phyloP scores from a whole-genome alignment of 352 stramenopile genomes.

The Globisporangium orthogonon region DNA sequence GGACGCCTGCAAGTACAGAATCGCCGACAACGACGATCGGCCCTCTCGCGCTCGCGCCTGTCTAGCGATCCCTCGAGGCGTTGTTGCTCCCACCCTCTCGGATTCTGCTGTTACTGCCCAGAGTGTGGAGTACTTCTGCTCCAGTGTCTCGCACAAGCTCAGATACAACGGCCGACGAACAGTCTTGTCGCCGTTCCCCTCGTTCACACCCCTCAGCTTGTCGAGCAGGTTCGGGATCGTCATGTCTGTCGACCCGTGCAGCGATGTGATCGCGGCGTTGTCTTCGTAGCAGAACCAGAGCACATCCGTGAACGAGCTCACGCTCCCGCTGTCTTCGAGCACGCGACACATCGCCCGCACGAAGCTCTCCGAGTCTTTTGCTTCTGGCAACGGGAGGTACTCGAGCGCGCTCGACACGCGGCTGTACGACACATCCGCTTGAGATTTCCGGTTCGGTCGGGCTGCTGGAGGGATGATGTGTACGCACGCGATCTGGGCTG shows the following conservation, averaged over 20 bases:
- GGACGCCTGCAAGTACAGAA: conserved; percentile 50
- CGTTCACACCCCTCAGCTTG: conserved; percentile 34
- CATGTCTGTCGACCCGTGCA: conserved; percentile 42
- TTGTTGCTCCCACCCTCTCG: neutral
- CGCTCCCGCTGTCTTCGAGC: conserved; percentile 40
- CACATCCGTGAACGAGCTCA: conserved; percentile 66
- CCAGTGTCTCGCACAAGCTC: conserved; percentile 49
- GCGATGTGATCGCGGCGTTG: conserved; percentile 43
- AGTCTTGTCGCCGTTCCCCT: conserved; percentile 5
- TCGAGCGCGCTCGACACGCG: conserved; percentile 68
- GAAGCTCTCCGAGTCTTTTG: conserved; percentile 31
- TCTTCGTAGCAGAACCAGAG: conserved; percentile 79
- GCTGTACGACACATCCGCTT: conserved; percentile 81
- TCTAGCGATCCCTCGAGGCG: neutral
- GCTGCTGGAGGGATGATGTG: conserved; percentile 73
- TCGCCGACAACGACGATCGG: neutral
- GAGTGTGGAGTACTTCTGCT: conserved; percentile 23
- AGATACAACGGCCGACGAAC: conserved; percentile 52
- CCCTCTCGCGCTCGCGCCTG: neutral
- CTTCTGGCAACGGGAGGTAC: conserved; percentile 57
- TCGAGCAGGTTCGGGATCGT: conserved; percentile 48
- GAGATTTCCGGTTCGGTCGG: conserved; percentile 73
- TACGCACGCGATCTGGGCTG: conserved; percentile 52
- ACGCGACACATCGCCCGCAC: conserved; percentile 44
- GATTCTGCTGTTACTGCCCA: neutral